These are phyloP conservation scores for Aspergillus piperis DNA, from an alignment of 2,329 filamentous ascomycete species.

Conservation along the genomic window DNA sequence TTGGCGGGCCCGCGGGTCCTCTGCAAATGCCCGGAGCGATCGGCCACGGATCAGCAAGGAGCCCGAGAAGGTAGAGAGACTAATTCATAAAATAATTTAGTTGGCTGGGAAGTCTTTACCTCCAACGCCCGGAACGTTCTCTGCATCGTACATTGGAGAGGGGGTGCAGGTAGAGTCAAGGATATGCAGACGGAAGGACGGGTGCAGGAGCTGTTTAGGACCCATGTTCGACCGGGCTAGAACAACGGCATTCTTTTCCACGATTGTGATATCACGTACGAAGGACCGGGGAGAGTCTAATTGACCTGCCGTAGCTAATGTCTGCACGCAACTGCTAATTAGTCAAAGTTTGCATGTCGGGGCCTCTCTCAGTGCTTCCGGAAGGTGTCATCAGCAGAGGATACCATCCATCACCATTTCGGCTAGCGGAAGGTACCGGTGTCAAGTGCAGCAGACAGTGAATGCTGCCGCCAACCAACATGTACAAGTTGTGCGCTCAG, in stretches of 20 bases:
- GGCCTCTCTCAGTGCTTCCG: not conserved
- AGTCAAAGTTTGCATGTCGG: not conserved
- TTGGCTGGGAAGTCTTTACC: not conserved
- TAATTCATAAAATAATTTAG: slow-evolving; percentile 6
- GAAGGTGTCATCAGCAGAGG: not conserved
- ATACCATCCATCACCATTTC: not conserved
- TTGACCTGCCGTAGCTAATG: not conserved
- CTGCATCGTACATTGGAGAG: not conserved
- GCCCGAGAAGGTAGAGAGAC: not conserved
- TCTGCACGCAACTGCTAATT: not conserved
- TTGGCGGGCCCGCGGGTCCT: slow-evolving; percentile 22
- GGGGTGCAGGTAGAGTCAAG: not conserved
- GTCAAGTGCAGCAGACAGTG: not conserved
- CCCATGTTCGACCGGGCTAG: slow-evolving; percentile 7
- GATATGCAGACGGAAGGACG: not conserved
- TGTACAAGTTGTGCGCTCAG: slow-evolving; percentile 7
- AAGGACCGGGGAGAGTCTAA: not conserved
- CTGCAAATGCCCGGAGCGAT: slow-evolving; percentile 23
- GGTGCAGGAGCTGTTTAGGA: slow-evolving; percentile 2
- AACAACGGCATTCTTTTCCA: slow-evolving; percentile 14
- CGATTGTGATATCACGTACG: slow-evolving; percentile 8
- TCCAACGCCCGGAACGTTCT: slow-evolving; percentile 4
- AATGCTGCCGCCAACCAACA: slow-evolving; percentile 6
- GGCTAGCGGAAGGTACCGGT: not conserved
- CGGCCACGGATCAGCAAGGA: slow-evolving; percentile 14